Percentiles rank a stretch among this genome's conserved stretches.
Conservation (phyloP, 768 basidiomycete species). For the Termitomyces sp. region DNA sequence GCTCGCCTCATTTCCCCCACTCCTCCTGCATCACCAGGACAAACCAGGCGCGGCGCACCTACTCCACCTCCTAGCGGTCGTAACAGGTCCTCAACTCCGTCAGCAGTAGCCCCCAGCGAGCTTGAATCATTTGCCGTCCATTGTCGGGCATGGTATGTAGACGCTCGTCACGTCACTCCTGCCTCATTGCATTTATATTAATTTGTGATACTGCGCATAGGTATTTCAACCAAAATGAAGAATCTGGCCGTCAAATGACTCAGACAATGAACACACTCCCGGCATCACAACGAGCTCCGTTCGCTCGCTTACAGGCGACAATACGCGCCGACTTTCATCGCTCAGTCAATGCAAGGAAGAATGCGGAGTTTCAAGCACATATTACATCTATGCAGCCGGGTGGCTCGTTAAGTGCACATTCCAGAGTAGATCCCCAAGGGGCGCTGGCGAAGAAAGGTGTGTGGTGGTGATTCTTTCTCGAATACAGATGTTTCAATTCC, state of each 20-base stretch:
- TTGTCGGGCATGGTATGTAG: conserved; percentile 71
- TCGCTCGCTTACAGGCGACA: conserved; percentile 81
- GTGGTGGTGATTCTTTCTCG: neutral
- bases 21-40: conserved; percentile 52
- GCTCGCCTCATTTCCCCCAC: conserved; percentile 46
- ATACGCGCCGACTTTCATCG: conserved; percentile 84
- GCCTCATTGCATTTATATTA: neutral
- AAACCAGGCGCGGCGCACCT: conserved; percentile 49
- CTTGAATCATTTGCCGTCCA: conserved; percentile 75
- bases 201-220: conserved; percentile 34
- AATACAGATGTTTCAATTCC: neutral
- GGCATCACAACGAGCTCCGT: conserved; percentile 82
- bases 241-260: conserved; percentile 76
- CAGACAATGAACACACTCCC: conserved; percentile 77
- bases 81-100: conserved; percentile 67
- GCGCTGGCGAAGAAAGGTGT: conserved; percentile 65
- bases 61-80: conserved; percentile 57
- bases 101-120: conserved; percentile 62
- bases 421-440: conserved; percentile 63
- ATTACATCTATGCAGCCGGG: conserved; percentile 76
- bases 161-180: neutral
- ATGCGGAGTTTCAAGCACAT: conserved; percentile 85
- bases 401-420: conserved; percentile 72
- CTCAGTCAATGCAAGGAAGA: conserved; percentile 69
- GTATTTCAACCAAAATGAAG: conserved; percentile 83